Conservation (phyloP, 306 rosid species). For the Citrullus mucosospermus region DNA sequence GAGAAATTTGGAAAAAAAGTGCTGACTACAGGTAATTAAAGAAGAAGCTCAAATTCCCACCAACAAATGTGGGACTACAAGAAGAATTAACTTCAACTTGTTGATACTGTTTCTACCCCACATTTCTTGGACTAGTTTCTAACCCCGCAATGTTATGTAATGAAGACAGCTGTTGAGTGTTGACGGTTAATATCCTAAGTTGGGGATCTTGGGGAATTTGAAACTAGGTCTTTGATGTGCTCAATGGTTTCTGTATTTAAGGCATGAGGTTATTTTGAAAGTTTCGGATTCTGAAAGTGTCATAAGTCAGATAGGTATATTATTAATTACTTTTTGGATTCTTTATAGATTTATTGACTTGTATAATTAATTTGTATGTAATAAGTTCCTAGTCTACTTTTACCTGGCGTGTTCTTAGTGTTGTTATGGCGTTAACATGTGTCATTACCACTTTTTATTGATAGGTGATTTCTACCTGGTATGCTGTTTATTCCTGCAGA, state of each 20-base stretch:
- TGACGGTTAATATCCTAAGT: not conserved
- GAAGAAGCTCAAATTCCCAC: not conserved
- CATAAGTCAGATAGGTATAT: not conserved
- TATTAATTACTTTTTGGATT: not conserved
- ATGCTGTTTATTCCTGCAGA: constrained; percentile 6
- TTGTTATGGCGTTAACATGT: not conserved
- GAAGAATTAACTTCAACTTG: not conserved
- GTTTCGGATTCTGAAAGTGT: not conserved
- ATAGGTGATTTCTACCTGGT: constrained; percentile 1
- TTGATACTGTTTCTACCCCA: not conserved
- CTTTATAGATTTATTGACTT: not conserved
- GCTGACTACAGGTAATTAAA: not conserved
- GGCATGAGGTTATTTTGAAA: not conserved
- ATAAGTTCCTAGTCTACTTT: not conserved
- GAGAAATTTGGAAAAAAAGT: not conserved
- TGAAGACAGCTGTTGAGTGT: not conserved
- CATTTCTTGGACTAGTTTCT: not conserved
- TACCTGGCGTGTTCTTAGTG: not conserved
- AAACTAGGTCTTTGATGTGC: not conserved
- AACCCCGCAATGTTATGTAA: not conserved
- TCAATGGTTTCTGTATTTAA: not conserved
- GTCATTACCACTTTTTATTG: not conserved
- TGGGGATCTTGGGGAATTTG: not conserved
- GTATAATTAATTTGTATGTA: not conserved
- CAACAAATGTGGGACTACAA: not conserved